Base-by-base conservation (phyloP, 1,284 basidiomycete genomes). In the Irpex rosettiformis region DNA sequence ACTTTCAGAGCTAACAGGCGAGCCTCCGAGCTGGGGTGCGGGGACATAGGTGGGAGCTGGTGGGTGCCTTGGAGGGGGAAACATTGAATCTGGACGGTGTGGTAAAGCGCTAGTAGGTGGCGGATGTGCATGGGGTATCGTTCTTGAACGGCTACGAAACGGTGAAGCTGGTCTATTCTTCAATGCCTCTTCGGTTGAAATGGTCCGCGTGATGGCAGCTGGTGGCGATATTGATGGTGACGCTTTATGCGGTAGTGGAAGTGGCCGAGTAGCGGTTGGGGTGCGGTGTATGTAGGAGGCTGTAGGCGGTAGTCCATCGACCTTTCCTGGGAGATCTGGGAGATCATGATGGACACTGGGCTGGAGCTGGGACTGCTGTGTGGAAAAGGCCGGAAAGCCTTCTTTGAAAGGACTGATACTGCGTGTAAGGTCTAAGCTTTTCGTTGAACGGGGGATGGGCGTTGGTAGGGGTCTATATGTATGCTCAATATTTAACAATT, bases 381-480 rank as follows among this genome's bases (percentile, higher is more conserved):
- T 42, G 4, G 52, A 29, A 24, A 43, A 21, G 4, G 3, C 10
- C 8, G 49, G 40, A 13, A 56, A 59, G 56, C 25, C 59, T 61
- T 54, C 47, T 58, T 65, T 67, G 24, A 62, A 61, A 1, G 68
- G 68, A 40, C 67, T 68, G 33, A 59, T 58, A 45, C 59, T 64
- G 40, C 30, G 54, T 47, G 62, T 57, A 6, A 68, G 57, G 58
- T 70, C 65, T 13, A 63, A 45, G 18, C 62, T 64, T 18, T 61
- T 65, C 1, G 61, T 53, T 10, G 67, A 65, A 27, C 67, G 66
- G 13, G 69, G 65, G 11, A 66, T 48, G 1, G 60, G 53, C 6
- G 54, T 53, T 3, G 68, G 68, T 1, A 70, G 57, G 1, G 68
- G 68, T 16, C 68, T 65, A 3, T 64, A 63, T 8, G 63, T 64